A percentile compares a stretch with the other conserved stretches of the same genome.
phyloP scores from a whole-genome alignment of 2,329 filamentous ascomycete genomes.

The Exophiala mesophila region DNA sequence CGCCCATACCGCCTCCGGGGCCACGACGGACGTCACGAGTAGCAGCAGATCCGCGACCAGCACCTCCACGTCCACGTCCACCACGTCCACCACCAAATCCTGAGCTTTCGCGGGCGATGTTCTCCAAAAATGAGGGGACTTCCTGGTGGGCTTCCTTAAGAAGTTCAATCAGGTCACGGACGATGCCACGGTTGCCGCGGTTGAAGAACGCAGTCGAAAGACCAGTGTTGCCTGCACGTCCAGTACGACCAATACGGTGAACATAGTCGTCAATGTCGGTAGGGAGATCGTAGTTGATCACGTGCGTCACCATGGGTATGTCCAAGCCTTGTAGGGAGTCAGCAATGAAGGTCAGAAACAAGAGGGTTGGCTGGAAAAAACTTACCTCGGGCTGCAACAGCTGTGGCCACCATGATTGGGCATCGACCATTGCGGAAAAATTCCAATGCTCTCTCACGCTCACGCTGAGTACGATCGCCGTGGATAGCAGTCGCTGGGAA shows the following conservation, averaged over 20 bases:
- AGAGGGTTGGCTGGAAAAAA: slow-evolving; percentile 5
- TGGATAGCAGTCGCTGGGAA: slow-evolving; percentile 99
- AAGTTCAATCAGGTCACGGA: slow-evolving; percentile 92
- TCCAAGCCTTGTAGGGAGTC: slow-evolving; percentile 57
- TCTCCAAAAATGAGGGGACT: slow-evolving; percentile 88
- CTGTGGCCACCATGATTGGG: slow-evolving; percentile 94
- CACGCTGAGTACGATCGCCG: slow-evolving; percentile 95
- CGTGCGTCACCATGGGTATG: slow-evolving; percentile 94
- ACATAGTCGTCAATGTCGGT: slow-evolving; percentile 99
- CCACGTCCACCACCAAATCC: slow-evolving; percentile 68
- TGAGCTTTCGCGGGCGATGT: slow-evolving; percentile 89
- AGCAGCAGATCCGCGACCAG: slow-evolving; percentile 57
- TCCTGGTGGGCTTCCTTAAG: slow-evolving; percentile 99
- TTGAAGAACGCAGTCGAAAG: slow-evolving; percentile 99
- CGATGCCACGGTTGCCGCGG: slow-evolving; percentile 96
- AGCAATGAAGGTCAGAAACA: background rate
- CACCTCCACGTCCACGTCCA: slow-evolving; percentile 65
- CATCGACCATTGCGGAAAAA: slow-evolving; percentile 95
- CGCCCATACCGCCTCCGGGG: slow-evolving; percentile 33
- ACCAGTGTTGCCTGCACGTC: slow-evolving; percentile 98
- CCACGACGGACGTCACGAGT: slow-evolving; percentile 89
- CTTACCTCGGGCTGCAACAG: slow-evolving; percentile 70
- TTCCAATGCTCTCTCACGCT: slow-evolving; percentile 95
- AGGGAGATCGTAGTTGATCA: slow-evolving; percentile 98
- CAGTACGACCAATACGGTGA: slow-evolving; percentile 98